Percentiles rank a stretch among this genome's conserved stretches.
Conservation (phyloP, 768 basidiomycete species). For the Holtermanniella nyarrowii region DNA sequence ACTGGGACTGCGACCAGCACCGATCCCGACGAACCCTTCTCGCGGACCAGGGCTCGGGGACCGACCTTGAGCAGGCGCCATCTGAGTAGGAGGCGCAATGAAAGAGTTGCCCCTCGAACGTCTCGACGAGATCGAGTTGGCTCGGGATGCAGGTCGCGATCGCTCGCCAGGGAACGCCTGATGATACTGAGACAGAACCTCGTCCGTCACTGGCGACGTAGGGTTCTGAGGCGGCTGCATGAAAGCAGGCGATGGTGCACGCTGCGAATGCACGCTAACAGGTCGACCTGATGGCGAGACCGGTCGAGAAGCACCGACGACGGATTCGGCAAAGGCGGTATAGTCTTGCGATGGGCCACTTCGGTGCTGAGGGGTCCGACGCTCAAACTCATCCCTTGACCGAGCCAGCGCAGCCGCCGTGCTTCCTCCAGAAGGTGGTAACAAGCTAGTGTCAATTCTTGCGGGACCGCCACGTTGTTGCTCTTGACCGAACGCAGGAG, state of each 20-base stretch:
- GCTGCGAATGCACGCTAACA: constrained; percentile 1
- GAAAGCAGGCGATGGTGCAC: constrained; percentile 49
- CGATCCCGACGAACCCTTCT: constrained; percentile 69
- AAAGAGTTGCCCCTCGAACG: constrained; percentile 18
- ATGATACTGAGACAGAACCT: constrained; percentile 65
- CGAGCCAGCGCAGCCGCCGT: constrained; percentile 39
- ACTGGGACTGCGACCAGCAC: constrained; percentile 50
- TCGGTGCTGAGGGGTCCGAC: constrained; percentile 18
- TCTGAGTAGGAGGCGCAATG: constrained; percentile 9
- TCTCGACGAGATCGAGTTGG: constrained; percentile 23
- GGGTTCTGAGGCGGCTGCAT: constrained; percentile 53
- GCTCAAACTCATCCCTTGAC: constrained; percentile 43
- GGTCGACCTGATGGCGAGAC: constrained; percentile 51
- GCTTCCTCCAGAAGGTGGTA: constrained; percentile 37
- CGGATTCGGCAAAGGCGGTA: constrained; percentile 59
- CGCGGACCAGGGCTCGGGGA: constrained; percentile 28
- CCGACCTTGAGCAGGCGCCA: constrained; percentile 32
- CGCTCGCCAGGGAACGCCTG: constrained; percentile 78
- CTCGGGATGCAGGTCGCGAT: constrained; percentile 26
- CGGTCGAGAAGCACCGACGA: constrained; percentile 71
- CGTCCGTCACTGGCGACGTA: constrained; percentile 49
- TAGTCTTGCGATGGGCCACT: constrained; percentile 49
- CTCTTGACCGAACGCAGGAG: constrained; percentile 24
- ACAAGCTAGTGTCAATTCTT: constrained; percentile 25
- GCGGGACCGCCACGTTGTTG: constrained; percentile 6